phyloP scores from a whole-genome alignment of 805 yeast genomes.

The Kluyveromyces aestuarii region DNA sequence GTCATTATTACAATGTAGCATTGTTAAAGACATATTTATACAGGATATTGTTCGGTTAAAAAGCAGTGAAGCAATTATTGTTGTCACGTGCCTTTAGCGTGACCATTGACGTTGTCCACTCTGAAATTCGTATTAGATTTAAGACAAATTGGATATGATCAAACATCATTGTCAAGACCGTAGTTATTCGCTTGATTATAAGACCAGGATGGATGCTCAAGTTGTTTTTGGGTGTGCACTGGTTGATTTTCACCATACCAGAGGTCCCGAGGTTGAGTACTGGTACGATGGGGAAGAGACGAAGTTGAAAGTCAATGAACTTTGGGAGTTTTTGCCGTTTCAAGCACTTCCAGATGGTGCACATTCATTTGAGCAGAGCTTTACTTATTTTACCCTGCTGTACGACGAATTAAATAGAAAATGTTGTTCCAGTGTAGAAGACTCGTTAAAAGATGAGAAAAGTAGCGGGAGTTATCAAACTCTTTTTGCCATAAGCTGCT shows the following conservation, averaged over 20 bases:
- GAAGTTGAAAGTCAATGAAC: constrained; percentile 22
- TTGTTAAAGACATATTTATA: no score
- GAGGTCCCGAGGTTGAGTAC: constrained; percentile 94
- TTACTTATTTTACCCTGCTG: constrained; percentile 78
- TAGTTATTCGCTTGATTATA: not conserved
- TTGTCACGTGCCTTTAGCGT: no score
- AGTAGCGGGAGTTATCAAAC: constrained; percentile 38
- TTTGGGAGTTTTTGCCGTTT: constrained; percentile 87
- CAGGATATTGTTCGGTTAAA: no score
- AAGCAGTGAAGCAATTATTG: no score
- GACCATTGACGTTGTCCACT: not conserved
- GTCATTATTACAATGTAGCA: no score
- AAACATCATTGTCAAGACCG: no score
- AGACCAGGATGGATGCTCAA: not conserved
- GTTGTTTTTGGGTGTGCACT: constrained; percentile 75
- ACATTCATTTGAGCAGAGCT: constrained; percentile 87
- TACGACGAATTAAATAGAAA: constrained; percentile 44
- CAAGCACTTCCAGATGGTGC: constrained; percentile 96
- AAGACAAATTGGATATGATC: not conserved
- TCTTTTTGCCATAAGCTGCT: constrained; percentile 90
- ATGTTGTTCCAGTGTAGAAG: constrained; percentile 13
- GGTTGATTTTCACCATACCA: constrained; percentile 83
- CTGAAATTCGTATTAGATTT: not conserved
- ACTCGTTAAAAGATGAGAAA: constrained; percentile 11
- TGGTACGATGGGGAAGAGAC: constrained; percentile 50